These are phyloP conservation scores for Botrytis fabae DNA, from an alignment of 2,329 filamentous ascomycete genomes.

Conservation along the genomic window DNA sequence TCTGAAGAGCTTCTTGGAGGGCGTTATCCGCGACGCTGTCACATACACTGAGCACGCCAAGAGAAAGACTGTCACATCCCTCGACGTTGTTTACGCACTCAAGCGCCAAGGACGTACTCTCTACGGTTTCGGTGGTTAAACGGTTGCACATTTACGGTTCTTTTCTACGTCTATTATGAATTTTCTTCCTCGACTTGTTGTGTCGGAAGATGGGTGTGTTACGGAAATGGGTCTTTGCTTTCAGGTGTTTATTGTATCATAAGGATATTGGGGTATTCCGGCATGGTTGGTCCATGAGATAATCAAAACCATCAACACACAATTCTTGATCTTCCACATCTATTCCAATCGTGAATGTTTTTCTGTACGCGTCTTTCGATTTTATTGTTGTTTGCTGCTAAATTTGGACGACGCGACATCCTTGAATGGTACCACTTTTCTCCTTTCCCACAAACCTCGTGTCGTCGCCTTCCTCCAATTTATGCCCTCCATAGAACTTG, in stretches of 20 bases:
- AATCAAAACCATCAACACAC: slow-evolving; percentile 27
- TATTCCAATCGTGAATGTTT: not conserved
- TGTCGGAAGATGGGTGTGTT: slow-evolving; percentile 30
- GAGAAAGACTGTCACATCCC: slow-evolving; percentile 70
- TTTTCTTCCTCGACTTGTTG: slow-evolving; percentile 30
- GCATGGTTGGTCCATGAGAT: slow-evolving; percentile 35
- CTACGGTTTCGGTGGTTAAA: slow-evolving; percentile 67
- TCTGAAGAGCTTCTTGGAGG: slow-evolving; percentile 80
- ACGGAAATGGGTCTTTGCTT: slow-evolving; percentile 35
- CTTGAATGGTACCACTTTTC: not conserved
- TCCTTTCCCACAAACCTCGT: not conserved
- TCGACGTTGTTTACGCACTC: slow-evolving; percentile 65
- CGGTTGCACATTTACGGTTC: slow-evolving; percentile 26
- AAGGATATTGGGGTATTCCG: slow-evolving; percentile 34
- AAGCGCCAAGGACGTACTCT: slow-evolving; percentile 67
- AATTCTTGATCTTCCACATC: not conserved
- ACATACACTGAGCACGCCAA: slow-evolving; percentile 66
- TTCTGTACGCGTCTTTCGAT: not conserved
- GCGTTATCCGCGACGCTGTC: slow-evolving; percentile 64
- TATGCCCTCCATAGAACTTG: not conserved
- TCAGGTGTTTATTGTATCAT: slow-evolving; percentile 40
- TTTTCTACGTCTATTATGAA: slow-evolving; percentile 36
- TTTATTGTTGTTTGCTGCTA: not conserved
- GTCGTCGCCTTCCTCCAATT: not conserved
- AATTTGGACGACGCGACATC: not conserved